Percentiles rank a stretch among this genome's conserved stretches.
These are phyloP conservation scores for Hibiscus syriacus DNA, from an alignment of 345 rosid species.

Conservation along the genomic window DNA sequence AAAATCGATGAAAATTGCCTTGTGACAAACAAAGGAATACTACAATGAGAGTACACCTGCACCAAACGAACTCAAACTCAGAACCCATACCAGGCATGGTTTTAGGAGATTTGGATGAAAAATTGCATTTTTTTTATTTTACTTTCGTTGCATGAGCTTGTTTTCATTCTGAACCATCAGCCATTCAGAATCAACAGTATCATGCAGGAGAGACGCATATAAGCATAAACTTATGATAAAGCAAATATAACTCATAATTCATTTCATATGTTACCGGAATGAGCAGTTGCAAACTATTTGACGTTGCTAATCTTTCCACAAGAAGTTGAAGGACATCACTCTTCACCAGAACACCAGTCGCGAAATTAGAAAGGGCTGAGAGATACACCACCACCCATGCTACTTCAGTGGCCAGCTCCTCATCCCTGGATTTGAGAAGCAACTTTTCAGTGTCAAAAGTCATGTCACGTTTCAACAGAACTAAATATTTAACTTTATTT, in stretches of 20 bases:
- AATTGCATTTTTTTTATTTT: neutral
- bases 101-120: neutral
- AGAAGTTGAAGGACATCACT: conserved; percentile 62
- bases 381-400: conserved; percentile 97
- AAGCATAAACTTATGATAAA: neutral
- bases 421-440: conserved; percentile 52
- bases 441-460: neutral
- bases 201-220: neutral
- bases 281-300: conserved; percentile 76
- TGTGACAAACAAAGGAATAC: neutral
- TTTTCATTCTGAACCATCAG: conserved; percentile 3
- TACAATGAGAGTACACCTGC: neutral
- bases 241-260: neutral
- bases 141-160: neutral
- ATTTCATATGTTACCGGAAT: conserved; percentile 61
- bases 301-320: conserved; percentile 69
- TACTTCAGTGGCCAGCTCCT: conserved; percentile 84
- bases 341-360: conserved; percentile 65
- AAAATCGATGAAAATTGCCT: neutral
- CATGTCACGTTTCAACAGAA: neutral
- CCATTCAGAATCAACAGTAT: neutral
- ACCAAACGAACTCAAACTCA: neutral
- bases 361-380: conserved; percentile 85
- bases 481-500: neutral
- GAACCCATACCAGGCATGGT: neutral